Percentiles rank a stretch among this genome's conserved stretches.
phyloP scores from a whole-genome alignment of 2,329 filamentous ascomycete genomes.

The Colletotrichum agaves region DNA sequence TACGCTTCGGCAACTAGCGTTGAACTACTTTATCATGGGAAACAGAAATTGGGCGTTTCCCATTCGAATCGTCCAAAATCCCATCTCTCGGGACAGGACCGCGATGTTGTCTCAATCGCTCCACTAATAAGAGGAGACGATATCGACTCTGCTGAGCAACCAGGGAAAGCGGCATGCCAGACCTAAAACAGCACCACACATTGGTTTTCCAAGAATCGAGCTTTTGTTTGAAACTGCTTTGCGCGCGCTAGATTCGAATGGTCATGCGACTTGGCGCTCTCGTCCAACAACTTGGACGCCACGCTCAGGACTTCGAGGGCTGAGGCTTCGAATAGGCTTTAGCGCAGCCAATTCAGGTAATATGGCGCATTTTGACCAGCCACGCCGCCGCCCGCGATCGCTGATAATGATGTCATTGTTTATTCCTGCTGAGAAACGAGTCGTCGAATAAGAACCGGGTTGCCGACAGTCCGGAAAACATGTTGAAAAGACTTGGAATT shows the following conservation, averaged over 20 bases:
- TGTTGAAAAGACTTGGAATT: not conserved
- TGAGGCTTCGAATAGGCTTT: conserved; percentile 18
- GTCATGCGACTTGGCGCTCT: conserved; percentile 4
- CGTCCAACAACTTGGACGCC: conserved; percentile 1
- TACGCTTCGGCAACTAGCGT: conserved; percentile 14
- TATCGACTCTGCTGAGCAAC: not conserved
- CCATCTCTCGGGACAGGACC: not conserved
- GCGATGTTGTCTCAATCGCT: conserved; percentile 11
- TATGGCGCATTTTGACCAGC: not conserved
- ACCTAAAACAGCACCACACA: not conserved
- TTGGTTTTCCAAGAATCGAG: conserved; percentile 26
- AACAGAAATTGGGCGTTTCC: not conserved
- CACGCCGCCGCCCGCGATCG: conserved; percentile 16
- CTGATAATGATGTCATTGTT: conserved; percentile 26
- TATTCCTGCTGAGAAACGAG: not conserved
- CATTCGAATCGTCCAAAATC: not conserved
- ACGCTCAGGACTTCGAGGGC: conserved; percentile 24
- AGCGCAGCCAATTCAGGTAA: conserved; percentile 7
- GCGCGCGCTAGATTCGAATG: conserved; percentile 17
- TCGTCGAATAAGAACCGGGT: not conserved
- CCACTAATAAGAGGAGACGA: not conserved
- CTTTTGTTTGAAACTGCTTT: conserved; percentile 25
- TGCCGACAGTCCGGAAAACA: not conserved
- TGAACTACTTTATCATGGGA: conserved; percentile 33
- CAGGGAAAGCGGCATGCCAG: not conserved